Conservation (phyloP, 208 protist species). For the Acanthamoeba divionensis region DNA sequence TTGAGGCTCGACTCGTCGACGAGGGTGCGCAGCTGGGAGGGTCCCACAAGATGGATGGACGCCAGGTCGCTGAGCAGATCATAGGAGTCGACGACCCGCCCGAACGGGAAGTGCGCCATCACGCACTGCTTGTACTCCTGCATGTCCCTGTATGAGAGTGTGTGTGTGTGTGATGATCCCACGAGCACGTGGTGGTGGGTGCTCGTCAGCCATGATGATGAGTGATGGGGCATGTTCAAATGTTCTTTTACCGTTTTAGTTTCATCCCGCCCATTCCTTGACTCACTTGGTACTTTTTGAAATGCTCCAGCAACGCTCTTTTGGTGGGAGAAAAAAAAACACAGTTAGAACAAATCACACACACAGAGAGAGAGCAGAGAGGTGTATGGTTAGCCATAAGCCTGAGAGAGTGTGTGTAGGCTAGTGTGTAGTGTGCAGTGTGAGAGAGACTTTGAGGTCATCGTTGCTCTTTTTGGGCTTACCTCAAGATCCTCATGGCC, state of each 20-base stretch:
- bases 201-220: background rate
- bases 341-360: background rate
- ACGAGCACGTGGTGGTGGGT: background rate
- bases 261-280: constrained; percentile 36
- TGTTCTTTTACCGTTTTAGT: background rate
- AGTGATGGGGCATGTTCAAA: background rate
- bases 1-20: background rate
- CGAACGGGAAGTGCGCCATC: background rate
- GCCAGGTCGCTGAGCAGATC: constrained; percentile 9
- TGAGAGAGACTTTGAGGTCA: background rate
- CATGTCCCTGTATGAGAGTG: background rate
- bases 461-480: background rate
- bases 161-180: background rate
- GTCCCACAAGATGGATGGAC: background rate
- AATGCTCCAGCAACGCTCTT: background rate
- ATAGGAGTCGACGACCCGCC: background rate
- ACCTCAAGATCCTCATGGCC: background rate
- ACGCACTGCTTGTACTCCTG: constrained; percentile 27
- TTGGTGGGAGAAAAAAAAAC: background rate
- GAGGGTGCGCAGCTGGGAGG: background rate
- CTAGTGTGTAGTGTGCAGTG: background rate
- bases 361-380: background rate
- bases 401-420: too few species aligned
- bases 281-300: background rate
- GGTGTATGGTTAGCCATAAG: too few species aligned